Evolutionary conservation across 345 rosid species (phyloP).

Genomic region (Salix arbutifolia): DNA sequence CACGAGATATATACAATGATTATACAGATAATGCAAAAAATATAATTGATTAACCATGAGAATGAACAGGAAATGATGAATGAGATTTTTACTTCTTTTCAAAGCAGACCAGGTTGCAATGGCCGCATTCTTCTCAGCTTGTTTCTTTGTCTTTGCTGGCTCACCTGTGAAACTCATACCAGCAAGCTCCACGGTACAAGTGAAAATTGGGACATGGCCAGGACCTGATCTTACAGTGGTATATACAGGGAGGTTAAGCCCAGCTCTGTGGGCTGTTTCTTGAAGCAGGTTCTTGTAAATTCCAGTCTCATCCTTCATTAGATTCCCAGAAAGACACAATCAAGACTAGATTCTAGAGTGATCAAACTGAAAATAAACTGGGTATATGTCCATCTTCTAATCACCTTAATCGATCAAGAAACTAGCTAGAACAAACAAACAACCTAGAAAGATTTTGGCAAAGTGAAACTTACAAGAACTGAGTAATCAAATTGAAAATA

Average conservation of each 20-base stretch:
- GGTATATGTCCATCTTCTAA: not conserved
- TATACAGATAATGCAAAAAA: not conserved
- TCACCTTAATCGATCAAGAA: slow-evolving; percentile 1
- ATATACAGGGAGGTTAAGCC: slow-evolving; percentile 61
- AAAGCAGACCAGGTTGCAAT: slow-evolving; percentile 73
- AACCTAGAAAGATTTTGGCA: not conserved
- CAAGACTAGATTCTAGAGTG: not conserved
- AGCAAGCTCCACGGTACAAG: slow-evolving; percentile 62
- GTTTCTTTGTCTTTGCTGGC: slow-evolving; percentile 68
- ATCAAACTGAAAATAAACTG: not conserved
- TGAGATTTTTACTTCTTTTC: slow-evolving; percentile 36
- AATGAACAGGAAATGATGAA: not conserved
- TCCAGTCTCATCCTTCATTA: slow-evolving; percentile 66
- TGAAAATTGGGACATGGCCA: slow-evolving; percentile 58
- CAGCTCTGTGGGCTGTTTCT: slow-evolving; percentile 73
- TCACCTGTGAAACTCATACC: slow-evolving; percentile 61
- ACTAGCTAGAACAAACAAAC: not conserved
- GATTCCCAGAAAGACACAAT: not conserved
- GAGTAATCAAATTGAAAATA: too few species aligned
- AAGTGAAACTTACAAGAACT: too few species aligned
- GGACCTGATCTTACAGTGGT: slow-evolving; percentile 72
- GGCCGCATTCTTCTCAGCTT: slow-evolving; percentile 80
- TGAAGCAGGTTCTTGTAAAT: slow-evolving; percentile 77
- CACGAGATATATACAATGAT: slow-evolving; percentile 1
- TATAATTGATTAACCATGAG: not conserved